Evolutionary conservation across 2,329 filamentous ascomycete genomes (phyloP).

Genomic region (Colletotrichum sp.): DNA sequence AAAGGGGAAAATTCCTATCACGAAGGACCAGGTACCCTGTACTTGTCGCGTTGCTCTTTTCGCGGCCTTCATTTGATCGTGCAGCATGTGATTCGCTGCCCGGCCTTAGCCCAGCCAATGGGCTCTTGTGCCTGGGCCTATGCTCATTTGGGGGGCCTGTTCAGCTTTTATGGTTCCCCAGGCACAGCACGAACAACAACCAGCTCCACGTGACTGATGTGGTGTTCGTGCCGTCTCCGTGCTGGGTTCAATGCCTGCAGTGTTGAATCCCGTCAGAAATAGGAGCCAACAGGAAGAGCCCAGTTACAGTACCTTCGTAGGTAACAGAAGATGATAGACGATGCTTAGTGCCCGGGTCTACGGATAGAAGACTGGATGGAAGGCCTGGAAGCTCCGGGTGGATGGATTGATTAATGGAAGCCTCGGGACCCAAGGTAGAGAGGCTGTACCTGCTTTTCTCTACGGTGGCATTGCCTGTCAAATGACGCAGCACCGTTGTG

Average conservation of each 20-base stretch:
- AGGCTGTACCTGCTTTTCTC: not conserved
- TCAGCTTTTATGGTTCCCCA: not conserved
- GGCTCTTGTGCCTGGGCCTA: conserved; percentile 1
- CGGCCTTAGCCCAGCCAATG: conserved; percentile 1
- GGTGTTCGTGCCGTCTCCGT: not conserved
- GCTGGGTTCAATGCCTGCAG: not conserved
- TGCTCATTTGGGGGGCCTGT: conserved; percentile 18
- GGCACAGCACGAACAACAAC: not conserved
- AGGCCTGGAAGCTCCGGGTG: not conserved
- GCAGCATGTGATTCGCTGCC: conserved; percentile 22
- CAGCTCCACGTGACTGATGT: not conserved
- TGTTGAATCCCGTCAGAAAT: not conserved
- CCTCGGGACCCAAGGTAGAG: not conserved
- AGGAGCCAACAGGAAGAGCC: not conserved
- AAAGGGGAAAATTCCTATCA: conserved; percentile 27
- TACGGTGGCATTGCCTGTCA: not conserved
- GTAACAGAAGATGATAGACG: not conserved
- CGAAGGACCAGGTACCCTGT: conserved; percentile 19
- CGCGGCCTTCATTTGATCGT: conserved; percentile 20
- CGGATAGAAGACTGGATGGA: not conserved
- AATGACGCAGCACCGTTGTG: conserved; percentile 4
- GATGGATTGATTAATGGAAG: not conserved
- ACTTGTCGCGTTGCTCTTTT: conserved; percentile 7
- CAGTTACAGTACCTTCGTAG: not conserved
- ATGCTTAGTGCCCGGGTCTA: not conserved